These are phyloP conservation scores for Diaporthe sp. DNA, from an alignment of 2,329 filamentous ascomycete genomes.

Conservation along the genomic window DNA sequence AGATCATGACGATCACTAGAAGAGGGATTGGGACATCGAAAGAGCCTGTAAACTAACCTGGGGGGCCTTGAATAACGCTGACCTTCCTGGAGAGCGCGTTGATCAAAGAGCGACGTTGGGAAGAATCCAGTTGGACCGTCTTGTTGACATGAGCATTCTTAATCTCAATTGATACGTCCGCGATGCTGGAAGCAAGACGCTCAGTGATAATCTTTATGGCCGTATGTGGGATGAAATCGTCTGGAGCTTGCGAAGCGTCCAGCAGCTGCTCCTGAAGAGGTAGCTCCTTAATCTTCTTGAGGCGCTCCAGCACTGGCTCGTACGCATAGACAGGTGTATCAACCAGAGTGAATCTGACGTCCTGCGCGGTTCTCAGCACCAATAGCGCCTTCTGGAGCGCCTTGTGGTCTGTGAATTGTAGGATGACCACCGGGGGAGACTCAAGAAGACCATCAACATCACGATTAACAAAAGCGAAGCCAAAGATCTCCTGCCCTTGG, in stretches of 20 bases:
- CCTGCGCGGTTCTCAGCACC: conserved; percentile 51
- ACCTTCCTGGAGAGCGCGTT: conserved; percentile 65
- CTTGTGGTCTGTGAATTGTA: conserved; percentile 63
- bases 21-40: rapidly evolving
- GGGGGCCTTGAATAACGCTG: conserved; percentile 78
- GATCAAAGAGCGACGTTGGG: conserved; percentile 70
- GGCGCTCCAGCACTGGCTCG: conserved; percentile 72
- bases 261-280: conserved; percentile 69
- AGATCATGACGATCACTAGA: neutral
- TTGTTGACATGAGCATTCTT: neutral
- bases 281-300: conserved; percentile 68
- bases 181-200: neutral
- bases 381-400: conserved; percentile 61
- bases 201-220: neutral
- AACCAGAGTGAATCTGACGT: conserved; percentile 66
- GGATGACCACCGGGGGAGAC: conserved; percentile 59
- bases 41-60: conserved; percentile 57
- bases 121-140: conserved; percentile 47
- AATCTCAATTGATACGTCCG: neutral
- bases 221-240: conserved; percentile 1
- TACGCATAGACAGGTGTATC: conserved; percentile 77
- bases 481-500: conserved; percentile 62
- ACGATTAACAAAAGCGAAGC: conserved; percentile 71
- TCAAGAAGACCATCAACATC: conserved; percentile 59
- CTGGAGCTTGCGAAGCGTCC: conserved; percentile 40